These are phyloP conservation scores for Thelonectria blattea DNA, from an alignment of 2,329 filamentous ascomycete species.

Conservation along the genomic window DNA sequence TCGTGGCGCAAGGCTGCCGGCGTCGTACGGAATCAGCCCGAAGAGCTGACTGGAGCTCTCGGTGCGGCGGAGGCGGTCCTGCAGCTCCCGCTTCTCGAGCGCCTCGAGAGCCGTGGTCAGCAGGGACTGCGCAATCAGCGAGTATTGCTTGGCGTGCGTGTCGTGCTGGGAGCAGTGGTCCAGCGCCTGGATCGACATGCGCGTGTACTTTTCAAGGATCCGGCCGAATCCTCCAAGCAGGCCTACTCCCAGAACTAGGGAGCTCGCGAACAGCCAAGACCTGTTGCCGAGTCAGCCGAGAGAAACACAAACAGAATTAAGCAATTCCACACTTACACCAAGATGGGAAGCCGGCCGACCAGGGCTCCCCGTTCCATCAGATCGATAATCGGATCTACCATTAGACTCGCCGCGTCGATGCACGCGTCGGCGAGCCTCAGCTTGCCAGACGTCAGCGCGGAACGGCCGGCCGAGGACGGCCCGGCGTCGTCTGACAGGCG, in stretches of 20 bases:
- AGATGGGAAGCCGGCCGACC: conserved; percentile 54
- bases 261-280: conserved; percentile 61
- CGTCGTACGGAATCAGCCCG: conserved; percentile 50
- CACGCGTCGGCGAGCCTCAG: conserved; percentile 60
- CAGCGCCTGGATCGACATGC: conserved; percentile 54
- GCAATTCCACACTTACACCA: conserved; percentile 55
- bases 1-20: conserved; percentile 8
- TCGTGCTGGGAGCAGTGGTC: conserved; percentile 57
- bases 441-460: conserved; percentile 48
- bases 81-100: conserved; percentile 54
- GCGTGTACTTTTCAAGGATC: conserved; percentile 57
- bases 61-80: conserved; percentile 53
- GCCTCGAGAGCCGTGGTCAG: conserved; percentile 53
- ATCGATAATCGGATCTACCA: conserved; percentile 56
- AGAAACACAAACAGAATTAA: too few species aligned
- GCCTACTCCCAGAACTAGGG: conserved; percentile 58
- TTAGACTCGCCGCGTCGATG: conserved; percentile 60
- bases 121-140: conserved; percentile 58
- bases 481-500: conserved; percentile 47
- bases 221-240: conserved; percentile 59
- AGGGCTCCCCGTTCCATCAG: conserved; percentile 50
- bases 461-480: conserved; percentile 14
- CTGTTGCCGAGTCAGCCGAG: conserved; percentile 37
- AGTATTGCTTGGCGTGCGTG: conserved; percentile 59
- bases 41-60: conserved; percentile 60